Evolutionary conservation across 1,139 yeast species (phyloP), one percentile per base, ranked within the genome.

Genomic region (Arxiozyma bovina): DNA sequence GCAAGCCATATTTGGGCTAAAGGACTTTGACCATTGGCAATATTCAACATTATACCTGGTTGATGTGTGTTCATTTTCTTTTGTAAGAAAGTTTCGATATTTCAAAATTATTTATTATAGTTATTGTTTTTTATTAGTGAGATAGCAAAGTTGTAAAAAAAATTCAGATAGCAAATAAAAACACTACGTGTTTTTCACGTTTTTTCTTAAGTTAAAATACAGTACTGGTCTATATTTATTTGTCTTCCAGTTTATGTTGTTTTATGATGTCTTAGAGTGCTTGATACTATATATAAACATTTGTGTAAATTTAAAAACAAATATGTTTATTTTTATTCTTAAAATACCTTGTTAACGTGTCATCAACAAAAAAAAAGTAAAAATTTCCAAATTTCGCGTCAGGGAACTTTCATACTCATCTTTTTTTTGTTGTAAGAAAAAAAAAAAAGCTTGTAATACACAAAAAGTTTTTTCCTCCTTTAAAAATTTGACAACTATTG

Each of bases 1-100:
- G 97, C 97, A 54, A 91, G 77, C 97, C 97, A 91, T 18, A 89
- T 93, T 61, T 85, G 87, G 6, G 96, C 96, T 62, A 90, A 74
- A 1, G 96, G 95, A 3, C 96, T 94, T 66, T 85, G 85, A 58
- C 80, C 82, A 9, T 87, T 61, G 9, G 68, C 55, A 20, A 66
- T 54, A 49, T 61, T 61, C 25, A 66, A 55, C 20, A 57, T 55
- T 34, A 46, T 46, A 17, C 40, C 23, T 15, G 63, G 51, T 50
- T 52, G 45, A 52, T 57, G 55, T 17, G 34, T 45, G 20, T 22
- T 27, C 49, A 42, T 45, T 40, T 44, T 50, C 20, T 25, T 18
- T 22, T 40, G 3, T 15, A n/a, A 15, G 6, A 34, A 34, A 15
- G 40, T n/a, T 18, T 43, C 15, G n/a, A 43, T 43, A n/a, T 43